These are phyloP conservation scores for Penicillium sp. DNA, from an alignment of 2,329 filamentous ascomycete genomes.

Conservation along the genomic window DNA sequence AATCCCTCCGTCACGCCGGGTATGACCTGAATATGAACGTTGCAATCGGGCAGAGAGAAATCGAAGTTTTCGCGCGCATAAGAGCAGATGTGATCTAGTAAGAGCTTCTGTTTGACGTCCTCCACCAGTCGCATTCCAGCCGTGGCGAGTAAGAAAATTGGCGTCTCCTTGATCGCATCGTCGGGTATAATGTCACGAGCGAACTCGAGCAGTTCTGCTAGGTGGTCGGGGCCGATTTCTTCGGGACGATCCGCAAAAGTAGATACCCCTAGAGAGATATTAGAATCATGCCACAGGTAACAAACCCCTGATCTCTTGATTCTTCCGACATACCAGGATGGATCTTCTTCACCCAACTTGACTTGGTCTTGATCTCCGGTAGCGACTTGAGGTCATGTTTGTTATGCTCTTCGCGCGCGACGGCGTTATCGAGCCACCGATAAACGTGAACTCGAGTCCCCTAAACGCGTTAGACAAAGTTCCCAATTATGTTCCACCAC, in stretches of 20 bases:
- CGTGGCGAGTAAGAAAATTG: constrained; percentile 93
- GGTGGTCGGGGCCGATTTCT: constrained; percentile 79
- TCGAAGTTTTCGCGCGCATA: constrained; percentile 78
- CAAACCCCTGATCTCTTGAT: not conserved
- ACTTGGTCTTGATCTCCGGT: constrained; percentile 81
- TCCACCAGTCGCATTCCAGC: constrained; percentile 91
- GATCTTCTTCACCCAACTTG: constrained; percentile 91
- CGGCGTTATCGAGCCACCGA: constrained; percentile 80
- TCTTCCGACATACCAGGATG: constrained; percentile 68
- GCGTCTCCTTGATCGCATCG: constrained; percentile 79
- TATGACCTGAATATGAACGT: constrained; percentile 89
- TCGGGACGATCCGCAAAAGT: constrained; percentile 80
- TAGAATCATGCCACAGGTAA: not conserved
- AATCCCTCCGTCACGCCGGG: constrained; percentile 93
- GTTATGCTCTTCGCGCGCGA: constrained; percentile 66
- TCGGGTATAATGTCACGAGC: constrained; percentile 78
- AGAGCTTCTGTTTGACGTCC: constrained; percentile 69
- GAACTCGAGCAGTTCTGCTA: constrained; percentile 79
- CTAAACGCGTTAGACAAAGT: constrained; percentile 32
- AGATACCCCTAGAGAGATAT: constrained; percentile 66
- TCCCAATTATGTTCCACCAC: not conserved
- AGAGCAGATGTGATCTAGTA: constrained; percentile 79
- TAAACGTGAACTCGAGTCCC: constrained; percentile 95
- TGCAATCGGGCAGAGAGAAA: constrained; percentile 90
- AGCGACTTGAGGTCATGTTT: constrained; percentile 68